A percentile compares a stretch with the other conserved stretches of the same genome.
These are phyloP conservation scores for Coemansia sp. DNA, from an alignment of 192 early-diverging fungal genomes.

Conservation along the genomic window DNA sequence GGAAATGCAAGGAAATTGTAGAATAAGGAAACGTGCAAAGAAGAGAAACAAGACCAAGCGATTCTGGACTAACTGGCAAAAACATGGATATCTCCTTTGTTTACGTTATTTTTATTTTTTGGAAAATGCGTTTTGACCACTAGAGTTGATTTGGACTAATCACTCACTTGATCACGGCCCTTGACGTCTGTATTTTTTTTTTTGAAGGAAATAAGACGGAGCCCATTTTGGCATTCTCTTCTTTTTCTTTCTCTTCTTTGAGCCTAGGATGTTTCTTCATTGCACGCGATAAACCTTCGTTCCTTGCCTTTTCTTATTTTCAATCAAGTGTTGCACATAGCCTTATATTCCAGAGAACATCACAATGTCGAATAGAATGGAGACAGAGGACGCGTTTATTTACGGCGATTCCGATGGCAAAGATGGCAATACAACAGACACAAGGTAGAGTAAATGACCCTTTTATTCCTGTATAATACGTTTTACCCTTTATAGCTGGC, in stretches of 20 bases:
- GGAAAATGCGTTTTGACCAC: too few relatives aligned
- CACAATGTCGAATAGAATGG: conserved; percentile 26
- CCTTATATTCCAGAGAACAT: neutral
- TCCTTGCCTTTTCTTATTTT: neutral
- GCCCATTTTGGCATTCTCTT: too few relatives aligned
- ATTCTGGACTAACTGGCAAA: too few relatives aligned
- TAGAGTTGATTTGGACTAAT: too few relatives aligned
- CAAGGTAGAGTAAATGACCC: neutral
- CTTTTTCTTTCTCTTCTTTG: too few relatives aligned
- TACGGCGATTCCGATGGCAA: conserved; percentile 34
- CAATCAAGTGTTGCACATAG: neutral
- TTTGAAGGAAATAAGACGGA: too few relatives aligned
- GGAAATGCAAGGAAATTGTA: neutral
- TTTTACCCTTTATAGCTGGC: too few relatives aligned
- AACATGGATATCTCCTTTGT: neutral
- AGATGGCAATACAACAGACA: neutral
- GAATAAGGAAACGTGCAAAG: neutral
- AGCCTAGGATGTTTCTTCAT: too few relatives aligned
- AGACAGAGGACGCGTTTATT: conserved; percentile 49
- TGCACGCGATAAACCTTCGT: neutral
- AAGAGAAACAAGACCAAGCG: neutral
- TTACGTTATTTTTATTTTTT: neutral
- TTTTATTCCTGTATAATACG: too few relatives aligned
- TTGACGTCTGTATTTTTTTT: too few relatives aligned
- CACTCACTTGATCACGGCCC: too few relatives aligned